Evolutionary conservation across 164 flowering plant species (phyloP), one percentile per base, ranked within the genome.

Genomic region (Platanus orientalis): DNA sequence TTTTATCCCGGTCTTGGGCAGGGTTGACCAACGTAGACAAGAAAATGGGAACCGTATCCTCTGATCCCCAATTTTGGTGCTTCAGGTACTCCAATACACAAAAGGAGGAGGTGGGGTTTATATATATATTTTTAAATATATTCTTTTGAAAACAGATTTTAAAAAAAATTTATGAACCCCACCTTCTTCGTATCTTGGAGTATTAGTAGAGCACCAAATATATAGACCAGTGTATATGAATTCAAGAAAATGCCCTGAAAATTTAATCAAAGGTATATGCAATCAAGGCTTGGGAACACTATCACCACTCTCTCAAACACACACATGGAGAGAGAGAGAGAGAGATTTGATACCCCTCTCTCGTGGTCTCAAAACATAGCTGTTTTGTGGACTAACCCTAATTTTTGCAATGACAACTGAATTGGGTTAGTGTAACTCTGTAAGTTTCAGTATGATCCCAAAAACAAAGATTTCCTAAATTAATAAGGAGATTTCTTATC

Each of bases 11-110:
- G 63, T 69, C 74, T 51, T 59, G 74, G 70, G 44, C 67, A 54
- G 61, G 61, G 80, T 73, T 78, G 79, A 77, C 79, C 71, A 67
- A 69, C 62, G 48, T 9, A 47, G 72, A 57, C 60, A 60, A 40
- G 24, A n/a, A n/a, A n/a, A n/a, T n/a, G n/a, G n/a, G n/a, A n/a
- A n/a, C n/a, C n/a, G n/a, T n/a, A n/a, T n/a, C n/a, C n/a, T n/a
- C n/a, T n/a, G n/a, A n/a, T n/a, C n/a, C n/a, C n/a, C n/a, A n/a
- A n/a, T n/a, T n/a, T n/a, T n/a, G n/a, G n/a, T n/a, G n/a, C n/a
- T n/a, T n/a, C n/a, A n/a, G n/a, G n/a, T n/a, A n/a, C n/a, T n/a
- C n/a, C n/a, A n/a, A n/a, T n/a, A n/a, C n/a, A n/a, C n/a, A n/a
- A n/a, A n/a, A n/a, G n/a, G n/a, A n/a, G n/a, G n/a, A n/a, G n/a